phyloP scores from a whole-genome alignment of 345 rosid species.

The Melaleuca alternifolia region DNA sequence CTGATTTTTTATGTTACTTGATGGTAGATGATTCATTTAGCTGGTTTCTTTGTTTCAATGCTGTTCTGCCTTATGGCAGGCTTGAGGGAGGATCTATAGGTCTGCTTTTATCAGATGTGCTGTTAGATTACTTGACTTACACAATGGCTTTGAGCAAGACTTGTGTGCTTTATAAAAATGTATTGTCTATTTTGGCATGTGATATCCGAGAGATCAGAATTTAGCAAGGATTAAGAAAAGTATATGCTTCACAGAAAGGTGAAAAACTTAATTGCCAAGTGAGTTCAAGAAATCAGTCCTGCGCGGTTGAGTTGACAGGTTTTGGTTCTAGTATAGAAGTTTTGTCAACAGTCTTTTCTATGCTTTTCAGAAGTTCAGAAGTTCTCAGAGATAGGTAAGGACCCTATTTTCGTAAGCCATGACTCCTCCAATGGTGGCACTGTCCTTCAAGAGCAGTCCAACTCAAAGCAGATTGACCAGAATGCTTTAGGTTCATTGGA shows the following conservation, averaged over 20 bases:
- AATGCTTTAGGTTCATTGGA: slow-evolving; percentile 24
- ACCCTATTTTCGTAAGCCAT: slow-evolving; percentile 3
- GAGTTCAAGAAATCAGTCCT: background rate
- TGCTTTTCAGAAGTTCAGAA: slow-evolving; percentile 44
- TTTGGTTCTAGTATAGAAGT: background rate
- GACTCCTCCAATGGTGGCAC: background rate
- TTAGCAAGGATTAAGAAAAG: background rate
- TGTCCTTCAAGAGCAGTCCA: slow-evolving; percentile 15
- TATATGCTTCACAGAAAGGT: background rate
- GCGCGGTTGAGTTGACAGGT: background rate
- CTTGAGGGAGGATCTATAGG: background rate
- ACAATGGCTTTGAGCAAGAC: background rate
- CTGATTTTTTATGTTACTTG: background rate
- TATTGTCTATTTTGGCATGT: background rate
- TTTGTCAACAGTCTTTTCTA: background rate
- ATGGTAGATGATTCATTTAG: background rate
- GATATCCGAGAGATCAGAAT: background rate
- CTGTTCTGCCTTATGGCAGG: background rate
- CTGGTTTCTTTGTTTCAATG: background rate
- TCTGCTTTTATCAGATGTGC: background rate
- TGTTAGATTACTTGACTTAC: background rate
- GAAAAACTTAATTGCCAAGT: background rate
- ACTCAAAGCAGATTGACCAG: slow-evolving; percentile 14
- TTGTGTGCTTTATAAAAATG: background rate
- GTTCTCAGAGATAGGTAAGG: slow-evolving; percentile 51